Conservation (phyloP, 345 rosid species). For the Mercurialis annua region DNA sequence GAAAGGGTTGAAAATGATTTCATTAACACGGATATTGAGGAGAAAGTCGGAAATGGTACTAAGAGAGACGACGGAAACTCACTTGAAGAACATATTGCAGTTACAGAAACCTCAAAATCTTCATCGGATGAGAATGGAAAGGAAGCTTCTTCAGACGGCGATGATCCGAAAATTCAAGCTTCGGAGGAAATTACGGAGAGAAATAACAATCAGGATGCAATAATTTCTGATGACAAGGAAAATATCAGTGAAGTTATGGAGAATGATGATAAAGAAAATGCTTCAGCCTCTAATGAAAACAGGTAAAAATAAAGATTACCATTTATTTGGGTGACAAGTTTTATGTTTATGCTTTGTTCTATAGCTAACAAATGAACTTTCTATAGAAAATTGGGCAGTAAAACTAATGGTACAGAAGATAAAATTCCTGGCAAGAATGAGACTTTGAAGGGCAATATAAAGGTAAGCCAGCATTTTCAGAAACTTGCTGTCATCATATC, state of each 20-base stretch:
- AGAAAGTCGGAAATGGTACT: constrained; percentile 18
- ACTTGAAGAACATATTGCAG: not conserved
- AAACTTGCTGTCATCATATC: not conserved
- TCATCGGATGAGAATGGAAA: not conserved
- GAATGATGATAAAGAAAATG: constrained; percentile 54
- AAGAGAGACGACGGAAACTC: no score
- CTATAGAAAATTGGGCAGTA: constrained; percentile 35
- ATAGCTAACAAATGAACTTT: constrained; percentile 1
- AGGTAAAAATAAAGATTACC: constrained; percentile 33
- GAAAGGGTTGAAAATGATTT: constrained; percentile 33
- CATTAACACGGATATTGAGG: constrained; percentile 31
- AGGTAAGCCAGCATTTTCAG: constrained; percentile 27
- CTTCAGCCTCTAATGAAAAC: constrained; percentile 42
- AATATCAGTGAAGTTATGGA: constrained; percentile 26
- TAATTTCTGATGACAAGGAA: constrained; percentile 23
- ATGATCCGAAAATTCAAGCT: constrained; percentile 4
- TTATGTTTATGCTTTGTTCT: constrained; percentile 5
- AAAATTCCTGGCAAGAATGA: constrained; percentile 40
- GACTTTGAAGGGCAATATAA: constrained; percentile 30
- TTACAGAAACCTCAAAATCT: not conserved
- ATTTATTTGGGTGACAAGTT: not conserved
- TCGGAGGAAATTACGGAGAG: constrained; percentile 14
- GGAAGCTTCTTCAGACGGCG: constrained; percentile 1
- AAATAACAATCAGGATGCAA: constrained; percentile 25
- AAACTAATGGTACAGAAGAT: constrained; percentile 19